Base-by-base conservation (phyloP, 371 early-diverging fungal genomes). In the Funneliformis caledonium region DNA sequence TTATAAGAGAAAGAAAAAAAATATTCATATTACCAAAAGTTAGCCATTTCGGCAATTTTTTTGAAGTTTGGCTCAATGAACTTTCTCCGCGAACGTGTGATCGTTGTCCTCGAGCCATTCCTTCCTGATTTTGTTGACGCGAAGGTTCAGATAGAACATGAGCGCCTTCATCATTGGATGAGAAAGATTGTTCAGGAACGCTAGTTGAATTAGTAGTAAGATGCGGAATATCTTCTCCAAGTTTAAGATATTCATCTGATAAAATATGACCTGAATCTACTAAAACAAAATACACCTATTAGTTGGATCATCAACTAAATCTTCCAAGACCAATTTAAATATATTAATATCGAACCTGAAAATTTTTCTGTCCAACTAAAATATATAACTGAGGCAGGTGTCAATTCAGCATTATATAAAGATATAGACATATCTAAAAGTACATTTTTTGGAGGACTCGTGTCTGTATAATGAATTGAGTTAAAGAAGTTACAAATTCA, bases 351-450 rank as follows among this genome's bases (percentile, higher is more conserved):
- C 68, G 14, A 31, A 60, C 16, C 33, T 48, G 62, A 72, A 19
- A 56, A 4, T 72, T 79, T 52, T 48, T 87, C 83, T 56, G 26
- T 67, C 86, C 86, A 86, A 31, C 80, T 82, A 64, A 85, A 86
- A 75, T 85, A 81, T 0, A 86, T 84, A 56, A 86, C 76, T 37
- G 84, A 84, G 70, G 85, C 85, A 6, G 86, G 86, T 8, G 86
- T 79, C 48, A 86, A 62, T 79, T 83, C 83, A 26, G 86, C 85
- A 67, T 85, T 81, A 68, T 84, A 85, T 56, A 86, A 70, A 26
- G 83, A 83, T 70, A 84, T 65, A 14, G 72, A 81, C 70, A 82
- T 72, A 59, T 86, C 82, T 26, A 82, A 11, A 26, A 86, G 82
- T 12, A 83, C 78, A 12, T 84, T 83, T 81, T 82, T 84, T 1